Base-by-base conservation (phyloP, 83 land plant genomes). In the Diphasiastrum complanatum region DNA sequence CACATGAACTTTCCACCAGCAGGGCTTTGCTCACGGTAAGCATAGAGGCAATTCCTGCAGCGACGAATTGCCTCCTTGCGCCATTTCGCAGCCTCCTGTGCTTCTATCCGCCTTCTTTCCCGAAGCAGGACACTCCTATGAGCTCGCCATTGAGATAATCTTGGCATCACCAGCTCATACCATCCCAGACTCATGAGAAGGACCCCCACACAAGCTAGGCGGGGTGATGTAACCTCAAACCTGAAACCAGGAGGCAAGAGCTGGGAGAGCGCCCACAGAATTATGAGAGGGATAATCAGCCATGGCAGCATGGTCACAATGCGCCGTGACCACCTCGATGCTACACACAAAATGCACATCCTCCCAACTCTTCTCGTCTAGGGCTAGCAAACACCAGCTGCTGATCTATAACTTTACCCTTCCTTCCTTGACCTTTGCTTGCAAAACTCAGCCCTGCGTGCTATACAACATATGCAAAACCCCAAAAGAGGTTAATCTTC, bases 241-340 rank as follows among this genome's bases (percentile, higher is more conserved):
- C 58, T 22, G 36, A 54, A 28, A 22, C 58, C 33, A 11, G 58
- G 58, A 11, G 58, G 58, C 58, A 54, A 25, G 6, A 54, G 58
- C 58, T 54, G 58, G 4, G 58, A 54, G 34, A 54, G 58, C n/a
- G 58, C 33, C 58, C 58, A 54, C 34, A 26, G 5, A 4, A 28
- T 6, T 3, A 54, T 28, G 33, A 54, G 33, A 18, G 58, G 58
- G 58, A 54, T 23, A 14, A 54, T 54, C 36, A 54, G 33, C 58
- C 58, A 54, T 8, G 58, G 58, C 11, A 54, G 58, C 58, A 54
- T 54, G 6, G 58, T 54, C 36, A 54, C 58, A 28, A 54, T 54
- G n/a, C n/a, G n/a, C n/a, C n/a, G n/a, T n/a, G n/a, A n/a, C n/a
- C n/a, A n/a, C n/a, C n/a, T n/a, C n/a, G n/a, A n/a, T n/a, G n/a